A percentile compares a stretch with the other conserved stretches of the same genome.
phyloP scores from a whole-genome alignment of 129 eudicot genomes.

The Tagetes patula region DNA sequence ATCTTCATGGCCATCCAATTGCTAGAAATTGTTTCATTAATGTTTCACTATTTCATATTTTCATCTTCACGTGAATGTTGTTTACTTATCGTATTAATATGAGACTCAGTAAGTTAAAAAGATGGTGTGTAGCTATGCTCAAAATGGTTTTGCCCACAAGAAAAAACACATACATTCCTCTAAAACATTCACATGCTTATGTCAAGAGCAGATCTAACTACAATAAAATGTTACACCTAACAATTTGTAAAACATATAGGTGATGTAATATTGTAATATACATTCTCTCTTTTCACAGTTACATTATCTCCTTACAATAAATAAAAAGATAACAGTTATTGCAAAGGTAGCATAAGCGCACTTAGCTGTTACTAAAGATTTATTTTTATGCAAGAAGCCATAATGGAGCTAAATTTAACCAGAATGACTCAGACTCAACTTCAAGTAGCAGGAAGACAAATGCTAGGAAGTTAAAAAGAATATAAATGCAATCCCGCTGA shows the following conservation, averaged over 20 bases:
- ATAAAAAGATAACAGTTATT: not conserved
- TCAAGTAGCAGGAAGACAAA: not conserved
- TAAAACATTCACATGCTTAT: not conserved
- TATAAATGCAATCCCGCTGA: not conserved
- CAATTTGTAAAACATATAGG: not conserved
- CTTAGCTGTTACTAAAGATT: no score
- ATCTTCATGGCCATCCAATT: not conserved
- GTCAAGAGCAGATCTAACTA: not conserved
- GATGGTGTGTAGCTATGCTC: not conserved
- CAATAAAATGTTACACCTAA: not conserved
- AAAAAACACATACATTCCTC: not conserved
- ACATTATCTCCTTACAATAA: not conserved
- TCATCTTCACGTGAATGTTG: not conserved
- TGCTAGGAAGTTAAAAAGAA: not conserved
- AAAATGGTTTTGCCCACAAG: not conserved
- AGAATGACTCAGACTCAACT: no score
- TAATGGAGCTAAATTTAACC: no score
- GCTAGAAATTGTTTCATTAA: not conserved
- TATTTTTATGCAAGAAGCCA: no score
- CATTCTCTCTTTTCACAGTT: not conserved
- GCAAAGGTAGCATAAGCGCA: not conserved
- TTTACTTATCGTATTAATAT: not conserved
- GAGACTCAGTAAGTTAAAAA: not conserved
- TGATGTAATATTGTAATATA: no score
- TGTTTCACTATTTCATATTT: not conserved